These are phyloP conservation scores for Iris pallida DNA, from an alignment of 116 monocot genomes.

Conservation along the genomic window DNA sequence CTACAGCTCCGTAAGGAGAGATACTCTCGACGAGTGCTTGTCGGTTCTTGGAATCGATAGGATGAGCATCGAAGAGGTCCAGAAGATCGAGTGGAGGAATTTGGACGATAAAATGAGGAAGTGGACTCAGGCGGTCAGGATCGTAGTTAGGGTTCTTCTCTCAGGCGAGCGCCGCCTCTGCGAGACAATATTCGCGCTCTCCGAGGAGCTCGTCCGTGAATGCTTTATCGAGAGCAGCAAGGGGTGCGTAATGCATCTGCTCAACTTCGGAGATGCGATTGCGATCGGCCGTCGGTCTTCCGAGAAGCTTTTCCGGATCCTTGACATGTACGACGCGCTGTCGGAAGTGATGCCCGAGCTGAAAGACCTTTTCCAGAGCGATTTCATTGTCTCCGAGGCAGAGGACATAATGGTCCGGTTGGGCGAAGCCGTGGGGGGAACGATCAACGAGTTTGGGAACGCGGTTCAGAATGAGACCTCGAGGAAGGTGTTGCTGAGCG, in stretches of 20 bases:
- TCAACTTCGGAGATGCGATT: conserved; percentile 49
- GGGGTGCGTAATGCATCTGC: conserved; percentile 33
- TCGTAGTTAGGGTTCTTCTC: conserved; percentile 18
- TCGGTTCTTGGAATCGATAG: conserved; percentile 22
- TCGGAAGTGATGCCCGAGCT: conserved; percentile 27
- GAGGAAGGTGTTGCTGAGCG: conserved; percentile 17
- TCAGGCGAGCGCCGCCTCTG: conserved; percentile 20
- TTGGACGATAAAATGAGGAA: conserved; percentile 28
- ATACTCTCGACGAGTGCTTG: conserved; percentile 26
- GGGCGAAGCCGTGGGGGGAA: conserved; percentile 24
- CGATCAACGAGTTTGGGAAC: conserved; percentile 31
- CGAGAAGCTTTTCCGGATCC: conserved; percentile 48
- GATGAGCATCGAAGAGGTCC: conserved; percentile 34
- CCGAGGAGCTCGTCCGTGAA: conserved; percentile 9
- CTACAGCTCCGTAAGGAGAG: conserved; percentile 22
- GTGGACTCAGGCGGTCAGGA: conserved; percentile 22
- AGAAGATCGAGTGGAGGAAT: conserved; percentile 19
- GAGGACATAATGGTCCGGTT: conserved; percentile 25
- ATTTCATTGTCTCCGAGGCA: conserved; percentile 22
- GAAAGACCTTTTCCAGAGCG: conserved; percentile 15
- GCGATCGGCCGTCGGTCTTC: conserved; percentile 22
- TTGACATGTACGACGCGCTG: conserved; percentile 53
- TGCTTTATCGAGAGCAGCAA: conserved; percentile 49
- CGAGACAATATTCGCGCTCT: conserved; percentile 19
- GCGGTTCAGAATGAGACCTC: conserved; percentile 24